phyloP scores from a whole-genome alignment of 805 yeast genomes.

The Hanseniaspora vineae region DNA sequence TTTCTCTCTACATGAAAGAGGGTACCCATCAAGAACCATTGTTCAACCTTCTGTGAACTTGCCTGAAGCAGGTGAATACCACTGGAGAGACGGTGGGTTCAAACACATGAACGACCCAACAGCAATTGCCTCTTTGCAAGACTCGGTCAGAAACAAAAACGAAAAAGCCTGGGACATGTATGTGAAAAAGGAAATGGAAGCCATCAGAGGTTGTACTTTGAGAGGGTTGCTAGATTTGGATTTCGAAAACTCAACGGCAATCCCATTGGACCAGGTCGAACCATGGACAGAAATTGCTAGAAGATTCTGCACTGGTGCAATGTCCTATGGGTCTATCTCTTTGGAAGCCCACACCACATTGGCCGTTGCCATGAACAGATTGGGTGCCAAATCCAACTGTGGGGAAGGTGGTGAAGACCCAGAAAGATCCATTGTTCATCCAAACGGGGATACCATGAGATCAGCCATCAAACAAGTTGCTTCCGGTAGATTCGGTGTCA shows the following conservation, averaged over 20 bases:
- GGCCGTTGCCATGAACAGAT: constrained; percentile 96
- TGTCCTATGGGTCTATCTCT: constrained; percentile 97
- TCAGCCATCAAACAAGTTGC: constrained; percentile 98
- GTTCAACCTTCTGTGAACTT: constrained; percentile 53
- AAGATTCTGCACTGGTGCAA: constrained; percentile 97
- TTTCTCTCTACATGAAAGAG: constrained; percentile 83
- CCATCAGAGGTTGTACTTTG: constrained; percentile 82
- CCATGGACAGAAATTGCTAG: constrained; percentile 99
- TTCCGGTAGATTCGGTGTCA: constrained; percentile 95
- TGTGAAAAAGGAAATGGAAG: constrained; percentile 80
- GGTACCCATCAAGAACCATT: constrained; percentile 68
- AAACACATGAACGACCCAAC: constrained; percentile 90
- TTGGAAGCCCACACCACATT: constrained; percentile 97
- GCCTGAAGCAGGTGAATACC: constrained; percentile 94
- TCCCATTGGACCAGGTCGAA: constrained; percentile 95
- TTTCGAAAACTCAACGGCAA: constrained; percentile 52
- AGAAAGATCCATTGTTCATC: constrained; percentile 67
- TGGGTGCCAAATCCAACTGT: constrained; percentile 95
- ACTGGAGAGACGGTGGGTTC: constrained; percentile 98
- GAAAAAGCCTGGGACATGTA: constrained; percentile 86
- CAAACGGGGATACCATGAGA: constrained; percentile 94
- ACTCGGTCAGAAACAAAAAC: constrained; percentile 95
- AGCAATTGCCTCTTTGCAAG: constrained; percentile 91
- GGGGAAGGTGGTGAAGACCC: constrained; percentile 99
- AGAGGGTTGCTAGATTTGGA: constrained; percentile 92